These are phyloP conservation scores for Tolypocladium ovalisporum DNA, from an alignment of 2,329 filamentous ascomycete species.

Conservation along the genomic window DNA sequence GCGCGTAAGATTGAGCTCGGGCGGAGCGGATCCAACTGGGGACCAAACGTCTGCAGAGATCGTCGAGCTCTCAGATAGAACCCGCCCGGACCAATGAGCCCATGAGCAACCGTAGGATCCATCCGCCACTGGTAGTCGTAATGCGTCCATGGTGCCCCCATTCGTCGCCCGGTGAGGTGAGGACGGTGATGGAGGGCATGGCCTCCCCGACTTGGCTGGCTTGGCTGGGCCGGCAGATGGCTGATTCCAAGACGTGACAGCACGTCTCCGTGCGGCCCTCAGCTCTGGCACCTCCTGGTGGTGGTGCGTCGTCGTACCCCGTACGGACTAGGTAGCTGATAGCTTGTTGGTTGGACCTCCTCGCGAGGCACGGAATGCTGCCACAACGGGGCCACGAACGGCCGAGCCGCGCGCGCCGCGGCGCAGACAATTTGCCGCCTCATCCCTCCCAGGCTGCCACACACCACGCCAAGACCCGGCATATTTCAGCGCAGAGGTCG, in stretches of 20 bases:
- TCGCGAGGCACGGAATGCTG: slow-evolving; percentile 1
- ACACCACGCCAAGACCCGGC: neutral
- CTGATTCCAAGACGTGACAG: neutral
- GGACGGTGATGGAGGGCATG: neutral
- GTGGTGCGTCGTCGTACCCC: no score
- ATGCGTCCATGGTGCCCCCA: neutral
- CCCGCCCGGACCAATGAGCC: neutral
- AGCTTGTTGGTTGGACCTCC: no score
- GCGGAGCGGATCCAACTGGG: neutral
- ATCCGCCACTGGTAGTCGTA: neutral
- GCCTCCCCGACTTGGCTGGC: neutral
- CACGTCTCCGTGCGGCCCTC: neutral
- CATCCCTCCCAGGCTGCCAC: no score
- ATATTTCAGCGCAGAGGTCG: slow-evolving; percentile 3
- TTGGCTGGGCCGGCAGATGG: neutral
- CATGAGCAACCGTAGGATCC: neutral
- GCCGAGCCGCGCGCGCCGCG: neutral
- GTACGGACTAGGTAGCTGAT: no score
- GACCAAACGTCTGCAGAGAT: neutral
- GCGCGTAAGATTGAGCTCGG: neutral
- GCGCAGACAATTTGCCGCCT: slow-evolving; percentile 4
- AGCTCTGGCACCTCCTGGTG: no score
- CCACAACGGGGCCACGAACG: neutral
- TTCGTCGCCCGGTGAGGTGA: neutral
- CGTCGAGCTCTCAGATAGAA: neutral